Base-by-base conservation (phyloP, 306 rosid genomes). In the Rubus idaeus region DNA sequence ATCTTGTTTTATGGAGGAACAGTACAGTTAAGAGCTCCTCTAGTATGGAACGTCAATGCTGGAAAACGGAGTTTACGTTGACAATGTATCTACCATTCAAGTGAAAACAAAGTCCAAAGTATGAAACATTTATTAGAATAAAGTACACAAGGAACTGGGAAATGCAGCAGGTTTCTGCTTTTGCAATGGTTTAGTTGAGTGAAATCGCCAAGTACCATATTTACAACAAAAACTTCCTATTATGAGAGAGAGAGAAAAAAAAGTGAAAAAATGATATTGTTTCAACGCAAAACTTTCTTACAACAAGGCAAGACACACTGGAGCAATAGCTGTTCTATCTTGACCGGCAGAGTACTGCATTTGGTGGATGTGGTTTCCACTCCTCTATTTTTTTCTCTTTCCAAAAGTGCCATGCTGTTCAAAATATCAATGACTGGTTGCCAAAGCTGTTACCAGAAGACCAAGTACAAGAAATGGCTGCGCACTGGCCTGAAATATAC, bases 391-490 rank as follows among this genome's bases (percentile, higher is more conserved):
- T 7, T n/a, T 4, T 42, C 16, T 13, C 17, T 8, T 13, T 18
- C 77, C 53, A 45, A 26, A 12, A 0, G 14, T 1, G 35, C 50
- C 18, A 13, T 61, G 30, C 8, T 16, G 49, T 44, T 58, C 41
- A n/a, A 14, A 51, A 10, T 46, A 39, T 85, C 75, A 88, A 79
- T 88, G 91, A 75, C 89, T 88, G 61, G 83, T 86, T 64, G 91
- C 91, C 57, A 88, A 51, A 41, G 91, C 91, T 70, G 91, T 88
- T 67, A 88, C 88, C 70, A 86, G 68, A 4, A 88, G 85, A 75
- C 91, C 91, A 16, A 88, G 88, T 39, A 88, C 83, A 16, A 88
- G 91, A 81, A 88, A 88, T 69, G 91, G 91, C 76, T 88, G 91
- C 37, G 91, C 91, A 10, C 91, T 88, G 10, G 89, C 91, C 91